phyloP scores from a whole-genome alignment of 139 green algal genomes.

The Pseudopediastrum boryanum region DNA sequence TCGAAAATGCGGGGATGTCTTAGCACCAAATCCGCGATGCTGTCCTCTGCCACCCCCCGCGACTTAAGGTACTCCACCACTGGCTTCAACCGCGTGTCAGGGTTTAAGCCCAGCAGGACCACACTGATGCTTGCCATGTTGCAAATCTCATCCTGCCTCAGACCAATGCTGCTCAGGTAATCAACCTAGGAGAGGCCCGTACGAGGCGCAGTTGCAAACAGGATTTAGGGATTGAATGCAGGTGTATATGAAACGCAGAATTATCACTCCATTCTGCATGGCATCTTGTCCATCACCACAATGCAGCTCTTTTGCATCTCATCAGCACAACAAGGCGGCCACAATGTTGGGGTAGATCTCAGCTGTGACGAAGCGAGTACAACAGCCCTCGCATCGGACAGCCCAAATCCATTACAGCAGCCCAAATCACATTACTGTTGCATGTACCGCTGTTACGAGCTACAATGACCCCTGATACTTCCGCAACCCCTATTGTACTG shows the following conservation, averaged over 20 bases:
- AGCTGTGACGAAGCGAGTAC: too few relatives aligned
- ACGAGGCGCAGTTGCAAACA: background rate
- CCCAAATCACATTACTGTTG: too few relatives aligned
- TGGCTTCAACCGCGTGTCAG: conserved; percentile 51
- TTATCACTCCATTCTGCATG: too few relatives aligned
- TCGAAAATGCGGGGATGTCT: conserved; percentile 70
- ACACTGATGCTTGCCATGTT: conserved; percentile 69
- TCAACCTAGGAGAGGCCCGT: conserved; percentile 55
- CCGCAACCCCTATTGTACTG: too few relatives aligned
- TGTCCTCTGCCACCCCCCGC: conserved; percentile 50
- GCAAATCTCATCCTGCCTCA: conserved; percentile 67
- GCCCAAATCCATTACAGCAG: too few relatives aligned
- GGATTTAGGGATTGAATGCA: background rate
- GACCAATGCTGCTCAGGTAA: conserved; percentile 52
- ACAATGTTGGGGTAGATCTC: too few relatives aligned
- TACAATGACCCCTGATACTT: too few relatives aligned
- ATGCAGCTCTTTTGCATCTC: too few relatives aligned
- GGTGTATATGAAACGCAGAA: background rate
- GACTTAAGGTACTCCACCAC: conserved; percentile 60
- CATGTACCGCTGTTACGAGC: too few relatives aligned
- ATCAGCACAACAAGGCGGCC: too few relatives aligned
- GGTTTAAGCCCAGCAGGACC: conserved; percentile 69
- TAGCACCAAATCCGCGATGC: conserved; percentile 57
- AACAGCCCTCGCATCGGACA: too few relatives aligned
- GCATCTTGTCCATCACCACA: too few relatives aligned